Base-by-base conservation (phyloP, 768 basidiomycete species). In the Cytidiella melzeri region DNA sequence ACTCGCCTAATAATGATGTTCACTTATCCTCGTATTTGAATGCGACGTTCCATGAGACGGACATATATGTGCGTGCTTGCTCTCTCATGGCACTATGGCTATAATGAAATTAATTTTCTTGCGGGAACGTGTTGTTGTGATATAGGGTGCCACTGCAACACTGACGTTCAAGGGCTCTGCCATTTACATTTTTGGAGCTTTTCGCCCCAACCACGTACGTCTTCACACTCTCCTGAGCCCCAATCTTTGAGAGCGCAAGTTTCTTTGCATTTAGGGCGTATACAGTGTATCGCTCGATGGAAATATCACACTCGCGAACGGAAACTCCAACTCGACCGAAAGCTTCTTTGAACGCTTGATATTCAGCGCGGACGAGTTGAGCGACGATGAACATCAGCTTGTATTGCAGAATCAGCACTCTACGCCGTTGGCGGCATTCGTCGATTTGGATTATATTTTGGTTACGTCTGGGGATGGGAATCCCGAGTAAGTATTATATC, bases 381-480 rank as follows among this genome's bases (percentile, higher is more conserved):
- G 41, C 26, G 5, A 25, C 3, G 13, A 37, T 10, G 26, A 44
- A 24, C 49, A 50, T 19, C 41, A 50, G 21, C 6, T 50, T 30
- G 42, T 43, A 9, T 20, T 50, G 1, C 27, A 39, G 25, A 50
- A 50, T 26, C 13, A 43, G 28, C 44, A 37, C 26, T 25, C 10
- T 19, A 44, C 42, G 5, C 18, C 41, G 4, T 18, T 2, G 3
- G 23, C 41, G 10, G 15, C 49, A 1, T 50, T 12, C n/a, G 41
- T 50, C 2, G 49, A 50, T 21, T 15, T 50, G 4, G 49, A 50
- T 26, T 50, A 50, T 20, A 38, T 44, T 11, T 20, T 44, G 21
- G 26, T 50, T 3, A 50, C 43, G 11, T 4, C 40, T 4, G 45
- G 47, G 5, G 47, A 48, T 21, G 47, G 41, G 4, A 36, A 48